Percentiles rank a stretch among this genome's conserved stretches.
Evolutionary conservation across 495 filamentous ascomycete species (phyloP).

Genomic region (Alectoria sarmentosa): DNA sequence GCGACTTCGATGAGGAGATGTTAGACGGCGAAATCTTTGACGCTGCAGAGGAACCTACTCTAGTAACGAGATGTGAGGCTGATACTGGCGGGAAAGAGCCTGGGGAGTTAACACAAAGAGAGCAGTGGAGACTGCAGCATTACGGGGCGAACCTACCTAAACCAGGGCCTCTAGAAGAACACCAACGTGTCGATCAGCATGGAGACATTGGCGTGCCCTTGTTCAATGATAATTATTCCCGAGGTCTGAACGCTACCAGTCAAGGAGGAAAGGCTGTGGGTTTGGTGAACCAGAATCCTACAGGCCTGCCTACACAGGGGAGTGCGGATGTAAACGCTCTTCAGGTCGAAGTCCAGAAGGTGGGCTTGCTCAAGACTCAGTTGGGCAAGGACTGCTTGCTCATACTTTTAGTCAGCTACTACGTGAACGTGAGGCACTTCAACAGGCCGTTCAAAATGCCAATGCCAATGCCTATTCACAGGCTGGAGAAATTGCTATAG

Average conservation of each 20-base stretch:
- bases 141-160: conserved; percentile 22
- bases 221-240: background rate
- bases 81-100: conserved; percentile 25
- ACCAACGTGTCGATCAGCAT: background rate
- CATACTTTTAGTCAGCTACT: conserved; percentile 38
- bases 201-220: background rate
- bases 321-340: conserved; percentile 25
- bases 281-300: background rate
- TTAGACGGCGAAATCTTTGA: conserved; percentile 47
- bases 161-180: background rate
- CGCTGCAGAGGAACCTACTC: conserved; percentile 30
- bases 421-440: conserved; percentile 44
- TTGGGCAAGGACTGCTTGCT: conserved; percentile 1
- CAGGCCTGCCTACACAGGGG: background rate
- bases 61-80: conserved; percentile 29
- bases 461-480: conserved; percentile 46
- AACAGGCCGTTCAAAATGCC: conserved; percentile 42
- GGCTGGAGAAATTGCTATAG: conserved; percentile 59
- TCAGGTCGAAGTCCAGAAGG: conserved; percentile 35
- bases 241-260: background rate
- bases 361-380: conserved; percentile 11
- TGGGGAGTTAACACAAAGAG: conserved; percentile 27
- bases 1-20: conserved; percentile 49
- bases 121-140: conserved; percentile 32
- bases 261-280: background rate